Evolutionary conservation across 768 basidiomycete species (phyloP), one percentile per base, ranked within the genome.

Genomic region (Termitomyces sp.): DNA sequence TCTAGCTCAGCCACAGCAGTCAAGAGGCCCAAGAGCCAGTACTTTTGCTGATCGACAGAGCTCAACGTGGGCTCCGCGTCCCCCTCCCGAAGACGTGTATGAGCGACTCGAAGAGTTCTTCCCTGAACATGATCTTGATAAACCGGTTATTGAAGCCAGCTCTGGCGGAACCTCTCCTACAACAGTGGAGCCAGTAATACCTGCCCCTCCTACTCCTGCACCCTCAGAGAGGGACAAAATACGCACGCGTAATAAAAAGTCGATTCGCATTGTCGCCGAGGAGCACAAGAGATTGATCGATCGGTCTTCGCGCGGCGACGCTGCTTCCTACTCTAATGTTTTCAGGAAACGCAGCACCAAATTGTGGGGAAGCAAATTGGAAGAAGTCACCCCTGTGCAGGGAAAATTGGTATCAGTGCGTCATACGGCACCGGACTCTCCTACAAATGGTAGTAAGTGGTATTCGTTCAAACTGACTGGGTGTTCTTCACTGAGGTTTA

Each of bases 61-160:
- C 64, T 80, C 82, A 57, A 88, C 89, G 22, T 97, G 93, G 95
- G 90, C 91, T 39, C 86, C 88, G 60, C 91, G 95, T 66, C 95
- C 95, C 31, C 85, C 87, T 47, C 86, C 95, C 0, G 97, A 98
- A 73, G 90, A 91, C 64, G 89, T 99, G 46, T 93, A 94, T 69
- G 90, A 98, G 45, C 86, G 91, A 57, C 80, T 99, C 8, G 93
- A 98, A 65, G 87, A 89, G 61, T 98, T 93, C 78, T 99, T 99
- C 81, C 95, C 96, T 0, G 88, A 90, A 63, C 92, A 97, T 68
- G 95, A 98, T 67, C 84, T 98, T 50, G 97, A 98, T 72, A 91
- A 94, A 68, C 95, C 95, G 2, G 89, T 98, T 63, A 91, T 98
- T 55, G 96, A 98, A 65, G 86, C 88, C 34, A 81, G 79, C 42